Evolutionary conservation across 2,329 filamentous ascomycete species (phyloP).

Genomic region (Penicillium italicum): DNA sequence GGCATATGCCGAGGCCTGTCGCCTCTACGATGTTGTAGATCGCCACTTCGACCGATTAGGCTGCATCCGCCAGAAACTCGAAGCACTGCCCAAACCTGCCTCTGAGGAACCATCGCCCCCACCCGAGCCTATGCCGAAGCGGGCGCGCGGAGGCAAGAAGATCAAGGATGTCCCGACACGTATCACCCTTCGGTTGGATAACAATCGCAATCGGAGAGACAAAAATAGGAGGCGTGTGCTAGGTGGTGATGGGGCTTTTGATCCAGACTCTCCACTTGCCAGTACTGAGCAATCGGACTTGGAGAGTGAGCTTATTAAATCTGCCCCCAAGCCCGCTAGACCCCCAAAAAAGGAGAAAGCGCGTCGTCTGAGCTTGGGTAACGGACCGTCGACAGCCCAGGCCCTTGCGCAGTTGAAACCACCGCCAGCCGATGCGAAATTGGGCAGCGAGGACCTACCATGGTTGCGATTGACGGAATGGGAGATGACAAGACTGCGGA

Average conservation of each 20-base stretch:
- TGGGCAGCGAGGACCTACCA: conserved; percentile 59
- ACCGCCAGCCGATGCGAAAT: conserved; percentile 57
- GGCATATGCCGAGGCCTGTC: conserved; percentile 54
- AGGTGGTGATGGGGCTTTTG: conserved; percentile 35
- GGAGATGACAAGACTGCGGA: conserved; percentile 64
- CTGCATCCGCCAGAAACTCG: conserved; percentile 59
- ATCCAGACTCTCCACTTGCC: conserved; percentile 46
- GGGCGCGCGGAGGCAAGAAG: conserved; percentile 41
- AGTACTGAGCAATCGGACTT: conserved; percentile 47
- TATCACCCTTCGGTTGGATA: conserved; percentile 44
- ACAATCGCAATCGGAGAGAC: conserved; percentile 19
- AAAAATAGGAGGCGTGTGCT: conserved; percentile 40
- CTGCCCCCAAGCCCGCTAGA: conserved; percentile 13
- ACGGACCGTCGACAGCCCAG: conserved; percentile 55
- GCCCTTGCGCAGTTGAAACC: conserved; percentile 57
- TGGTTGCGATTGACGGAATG: conserved; percentile 65
- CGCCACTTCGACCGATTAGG: conserved; percentile 56
- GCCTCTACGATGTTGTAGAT: conserved; percentile 56
- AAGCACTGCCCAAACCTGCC: conserved; percentile 58
- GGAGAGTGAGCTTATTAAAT: conserved; percentile 28
- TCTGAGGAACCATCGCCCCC: conserved; percentile 59
- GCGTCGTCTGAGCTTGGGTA: conserved; percentile 24
- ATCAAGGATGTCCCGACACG: conserved; percentile 35
- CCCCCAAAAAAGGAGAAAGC: conserved; percentile 45
- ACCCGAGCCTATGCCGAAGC: conserved; percentile 36